phyloP scores from a whole-genome alignment of 2,329 filamentous ascomycete genomes.

The Neonectria hederae region DNA sequence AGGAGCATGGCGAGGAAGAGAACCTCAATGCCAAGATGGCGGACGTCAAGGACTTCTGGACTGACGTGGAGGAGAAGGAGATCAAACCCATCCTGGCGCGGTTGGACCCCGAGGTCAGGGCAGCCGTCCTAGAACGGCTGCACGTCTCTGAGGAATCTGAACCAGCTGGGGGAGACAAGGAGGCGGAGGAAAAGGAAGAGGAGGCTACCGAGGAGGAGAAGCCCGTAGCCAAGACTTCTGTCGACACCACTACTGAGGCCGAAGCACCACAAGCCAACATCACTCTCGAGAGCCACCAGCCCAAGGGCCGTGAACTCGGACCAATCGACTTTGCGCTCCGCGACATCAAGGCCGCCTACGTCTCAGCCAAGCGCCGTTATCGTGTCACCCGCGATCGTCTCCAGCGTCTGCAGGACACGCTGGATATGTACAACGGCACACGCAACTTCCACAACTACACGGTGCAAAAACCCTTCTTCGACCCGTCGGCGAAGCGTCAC shows the following conservation, averaged over 20 bases:
- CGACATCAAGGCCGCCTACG: slow-evolving; percentile 82
- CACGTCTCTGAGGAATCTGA: slow-evolving; percentile 53
- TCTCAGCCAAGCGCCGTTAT: slow-evolving; percentile 84
- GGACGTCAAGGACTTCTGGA: slow-evolving; percentile 86
- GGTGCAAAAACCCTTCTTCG: slow-evolving; percentile 82
- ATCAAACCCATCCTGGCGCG: slow-evolving; percentile 75
- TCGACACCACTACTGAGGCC: slow-evolving; percentile 31
- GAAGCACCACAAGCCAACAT: slow-evolving; percentile 37
- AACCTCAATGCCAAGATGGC: slow-evolving; percentile 74
- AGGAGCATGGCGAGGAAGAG: slow-evolving; percentile 76
- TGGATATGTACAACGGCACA: slow-evolving; percentile 83
- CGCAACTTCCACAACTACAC: slow-evolving; percentile 98
- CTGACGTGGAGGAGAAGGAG: slow-evolving; percentile 79
- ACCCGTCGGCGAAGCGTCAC: slow-evolving; percentile 86
- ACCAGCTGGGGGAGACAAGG: slow-evolving; percentile 38
- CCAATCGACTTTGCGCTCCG: slow-evolving; percentile 74
- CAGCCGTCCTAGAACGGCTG: slow-evolving; percentile 70
- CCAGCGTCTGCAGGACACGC: slow-evolving; percentile 76
- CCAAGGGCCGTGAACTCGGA: slow-evolving; percentile 53
- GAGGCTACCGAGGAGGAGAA: slow-evolving; percentile 34
- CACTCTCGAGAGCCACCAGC: slow-evolving; percentile 46
- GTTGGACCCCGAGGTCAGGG: slow-evolving; percentile 71
- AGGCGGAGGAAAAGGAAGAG: slow-evolving; percentile 28
- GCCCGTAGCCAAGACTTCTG: slow-evolving; percentile 34
- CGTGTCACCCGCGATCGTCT: slow-evolving; percentile 79